Evolutionary conservation across 495 filamentous ascomycete species (phyloP), one percentile per base, ranked within the genome.

Genomic region (Hypoxylon fuscum): DNA sequence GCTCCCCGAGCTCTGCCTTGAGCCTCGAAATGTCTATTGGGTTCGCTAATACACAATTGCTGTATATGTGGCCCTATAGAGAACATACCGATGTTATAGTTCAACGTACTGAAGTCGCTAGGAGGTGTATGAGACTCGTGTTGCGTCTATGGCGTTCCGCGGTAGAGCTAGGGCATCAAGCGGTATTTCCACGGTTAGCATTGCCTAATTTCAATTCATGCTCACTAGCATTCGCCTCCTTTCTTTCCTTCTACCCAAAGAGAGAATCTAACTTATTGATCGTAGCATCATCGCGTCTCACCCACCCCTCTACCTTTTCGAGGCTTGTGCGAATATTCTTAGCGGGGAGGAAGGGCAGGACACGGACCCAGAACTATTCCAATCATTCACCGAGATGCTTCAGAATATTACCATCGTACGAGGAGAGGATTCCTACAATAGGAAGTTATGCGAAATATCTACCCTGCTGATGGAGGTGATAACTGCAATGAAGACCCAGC

Each of bases 231-330:
- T n/a, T n/a, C 2, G 12, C 5, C 11, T n/a, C 43, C 25, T 29
- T 22, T 37, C 17, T 22, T 22, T 2, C 29, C 8, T 8, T 42
- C 8, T 8, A 8, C 8, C 25, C 25, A 27, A 27, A 27, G 8
- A 27, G 25, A 12, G 10, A 29, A 45, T 7, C 27, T 40, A 27
- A 48, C 54, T 17, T 15, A 18, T n/a, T 48, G 2, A 5, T 25
- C 2, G 12, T 42, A 63, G 59, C 27, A 52, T 47, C 2, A 15
- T 63, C 21, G 52, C 59, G 7, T 63, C 59, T 21, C 22, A 63
- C n/a, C 46, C 59, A 4, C 59, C 59, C 1, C 59, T 63, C 3
- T 57, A 63, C n/a, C 59, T 63, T 12, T 48, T 44, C 31, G 59
- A 63, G 40, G 42, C 52, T 1, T 56, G 2, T 14, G 32, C 46